Evolutionary conservation across 179 eudicot genomes (phyloP).

Genomic region (Monotropa hypopitys): DNA sequence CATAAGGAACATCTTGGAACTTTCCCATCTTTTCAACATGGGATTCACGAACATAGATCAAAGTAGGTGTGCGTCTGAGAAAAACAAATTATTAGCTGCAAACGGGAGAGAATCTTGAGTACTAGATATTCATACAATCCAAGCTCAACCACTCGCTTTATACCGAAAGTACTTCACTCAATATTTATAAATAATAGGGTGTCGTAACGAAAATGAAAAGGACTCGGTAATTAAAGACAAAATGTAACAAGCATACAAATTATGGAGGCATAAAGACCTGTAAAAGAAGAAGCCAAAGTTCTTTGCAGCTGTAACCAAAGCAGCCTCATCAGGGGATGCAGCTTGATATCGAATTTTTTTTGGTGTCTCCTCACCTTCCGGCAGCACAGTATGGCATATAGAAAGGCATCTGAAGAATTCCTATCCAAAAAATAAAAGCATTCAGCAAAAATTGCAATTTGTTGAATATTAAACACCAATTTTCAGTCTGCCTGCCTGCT

Average conservation of each 20-base stretch:
- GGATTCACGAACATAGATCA: slow-evolving; percentile 88
- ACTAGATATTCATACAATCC: neutral
- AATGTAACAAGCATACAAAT: neutral
- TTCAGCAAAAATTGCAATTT: neutral
- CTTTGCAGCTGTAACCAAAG: slow-evolving; percentile 90
- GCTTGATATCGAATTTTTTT: slow-evolving; percentile 90
- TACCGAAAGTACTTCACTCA: neutral
- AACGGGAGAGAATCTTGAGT: neutral
- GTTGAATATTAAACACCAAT: neutral
- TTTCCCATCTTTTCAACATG: slow-evolving; percentile 85
- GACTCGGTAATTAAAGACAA: neutral
- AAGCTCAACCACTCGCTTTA: neutral
- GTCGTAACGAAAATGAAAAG: neutral
- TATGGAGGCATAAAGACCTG: slow-evolving; percentile 30
- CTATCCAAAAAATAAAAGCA: slow-evolving; percentile 26
- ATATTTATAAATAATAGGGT: neutral
- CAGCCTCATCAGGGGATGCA: slow-evolving; percentile 97
- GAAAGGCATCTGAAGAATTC: slow-evolving; percentile 99
- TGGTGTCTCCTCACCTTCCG: slow-evolving; percentile 89
- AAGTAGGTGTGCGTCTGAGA: slow-evolving; percentile 88
- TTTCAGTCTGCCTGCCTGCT: neutral
- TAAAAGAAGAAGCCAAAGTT: slow-evolving; percentile 97
- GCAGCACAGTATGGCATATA: slow-evolving; percentile 92
- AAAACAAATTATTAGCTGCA: slow-evolving; percentile 7
- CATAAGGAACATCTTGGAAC: slow-evolving; percentile 66